phyloP scores from a whole-genome alignment of 495 filamentous ascomycete species.

The Daldinia caldariorum region DNA sequence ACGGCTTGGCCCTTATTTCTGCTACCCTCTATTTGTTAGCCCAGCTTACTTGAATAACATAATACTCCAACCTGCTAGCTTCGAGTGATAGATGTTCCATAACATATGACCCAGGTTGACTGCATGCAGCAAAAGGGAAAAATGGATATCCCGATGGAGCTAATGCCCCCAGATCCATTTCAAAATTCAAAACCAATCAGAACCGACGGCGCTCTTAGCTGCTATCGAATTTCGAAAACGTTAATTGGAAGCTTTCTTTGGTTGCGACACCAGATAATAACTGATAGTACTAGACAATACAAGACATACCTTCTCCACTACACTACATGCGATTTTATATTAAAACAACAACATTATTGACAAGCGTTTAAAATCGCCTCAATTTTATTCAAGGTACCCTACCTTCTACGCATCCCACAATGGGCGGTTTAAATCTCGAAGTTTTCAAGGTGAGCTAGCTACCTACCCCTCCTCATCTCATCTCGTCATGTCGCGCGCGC shows the following conservation, averaged over 20 bases:
- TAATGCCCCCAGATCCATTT: neutral
- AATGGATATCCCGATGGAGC: slow-evolving; percentile 31
- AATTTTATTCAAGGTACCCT: slow-evolving; percentile 37
- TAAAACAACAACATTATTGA: slow-evolving; percentile 2
- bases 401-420: slow-evolving; percentile 49
- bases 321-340: slow-evolving; percentile 8
- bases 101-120: too few relatives aligned
- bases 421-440: slow-evolving; percentile 92
- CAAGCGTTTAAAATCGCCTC: slow-evolving; percentile 2
- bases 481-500: neutral
- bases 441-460: slow-evolving; percentile 81
- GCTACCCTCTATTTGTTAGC: neutral
- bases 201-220: neutral
- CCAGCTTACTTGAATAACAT: neutral
- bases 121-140: too few relatives aligned
- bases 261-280: neutral
- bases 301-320: neutral
- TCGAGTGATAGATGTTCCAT: neutral
- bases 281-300: neutral
- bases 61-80: neutral
- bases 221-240: neutral
- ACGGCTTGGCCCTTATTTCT: neutral
- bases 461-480: slow-evolving; percentile 18
- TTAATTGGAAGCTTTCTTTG: slow-evolving; percentile 20
- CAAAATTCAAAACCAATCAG: neutral